A percentile compares a stretch with the other conserved stretches of the same genome.
Evolutionary conservation across 1,284 basidiomycete genomes (phyloP).

Genomic region (Vanrija sp.): DNA sequence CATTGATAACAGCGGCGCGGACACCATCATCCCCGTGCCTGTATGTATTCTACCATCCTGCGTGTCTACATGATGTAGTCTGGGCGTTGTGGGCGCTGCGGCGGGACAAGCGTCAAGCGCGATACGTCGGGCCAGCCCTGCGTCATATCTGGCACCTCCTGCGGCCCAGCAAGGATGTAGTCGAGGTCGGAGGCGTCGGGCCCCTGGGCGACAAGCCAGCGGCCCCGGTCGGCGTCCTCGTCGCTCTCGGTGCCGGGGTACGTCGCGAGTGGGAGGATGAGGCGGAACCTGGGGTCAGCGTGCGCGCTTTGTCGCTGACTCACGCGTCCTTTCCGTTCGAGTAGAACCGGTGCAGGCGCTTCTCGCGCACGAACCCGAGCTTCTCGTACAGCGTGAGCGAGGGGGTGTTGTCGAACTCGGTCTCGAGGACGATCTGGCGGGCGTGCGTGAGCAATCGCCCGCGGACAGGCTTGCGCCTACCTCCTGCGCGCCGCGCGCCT

Average conservation of each 20-base stretch:
- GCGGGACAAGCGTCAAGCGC: conserved; percentile 1
- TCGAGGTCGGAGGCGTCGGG: conserved; percentile 1
- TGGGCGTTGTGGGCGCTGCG: not conserved
- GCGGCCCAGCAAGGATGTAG: conserved; percentile 2
- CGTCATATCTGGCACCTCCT: not conserved
- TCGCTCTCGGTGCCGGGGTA: conserved; percentile 18
- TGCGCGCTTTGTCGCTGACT: conserved; percentile 15
- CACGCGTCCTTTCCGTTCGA: conserved; percentile 62
- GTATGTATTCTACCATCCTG: not conserved
- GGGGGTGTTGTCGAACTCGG: conserved; percentile 87
- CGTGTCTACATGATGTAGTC: conserved; percentile 13
- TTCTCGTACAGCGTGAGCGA: conserved; percentile 85
- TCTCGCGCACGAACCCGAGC: conserved; percentile 92
- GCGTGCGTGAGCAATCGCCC: not conserved
- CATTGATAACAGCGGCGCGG: not conserved
- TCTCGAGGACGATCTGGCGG: conserved; percentile 84
- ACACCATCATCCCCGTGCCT: not conserved
- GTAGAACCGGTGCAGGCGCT: conserved; percentile 91
- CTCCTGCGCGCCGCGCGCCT: conserved; percentile 72
- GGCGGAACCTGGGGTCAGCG: conserved; percentile 27
- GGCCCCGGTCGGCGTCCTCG: conserved; percentile 26
- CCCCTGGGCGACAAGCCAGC: conserved; percentile 13
- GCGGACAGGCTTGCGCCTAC: conserved; percentile 50
- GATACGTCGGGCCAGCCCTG: not conserved
- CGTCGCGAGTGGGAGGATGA: conserved; percentile 29